Conservation (phyloP, 768 basidiomycete genomes). For the Trichaptum fuscoviolaceum region DNA sequence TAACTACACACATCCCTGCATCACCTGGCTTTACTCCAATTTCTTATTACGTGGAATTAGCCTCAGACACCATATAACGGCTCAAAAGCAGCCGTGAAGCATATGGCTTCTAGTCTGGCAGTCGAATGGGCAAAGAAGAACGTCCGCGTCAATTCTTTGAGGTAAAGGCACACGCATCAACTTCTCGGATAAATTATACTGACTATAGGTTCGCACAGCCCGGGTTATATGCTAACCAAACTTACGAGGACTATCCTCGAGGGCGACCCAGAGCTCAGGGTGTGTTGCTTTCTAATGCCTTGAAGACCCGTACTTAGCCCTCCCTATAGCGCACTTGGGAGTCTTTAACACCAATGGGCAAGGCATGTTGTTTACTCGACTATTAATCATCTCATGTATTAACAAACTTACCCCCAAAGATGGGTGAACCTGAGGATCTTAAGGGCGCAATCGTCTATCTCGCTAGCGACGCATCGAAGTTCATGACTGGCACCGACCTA, state of each 20-base stretch:
- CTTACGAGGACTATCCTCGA: slow-evolving; percentile 80
- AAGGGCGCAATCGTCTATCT: slow-evolving; percentile 88
- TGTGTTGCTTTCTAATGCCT: slow-evolving; percentile 22
- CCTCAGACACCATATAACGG: slow-evolving; percentile 95
- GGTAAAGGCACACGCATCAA: slow-evolving; percentile 31
- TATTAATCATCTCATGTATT: slow-evolving; percentile 10
- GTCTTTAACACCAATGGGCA: slow-evolving; percentile 78
- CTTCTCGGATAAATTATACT: background rate
- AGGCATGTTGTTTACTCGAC: slow-evolving; percentile 39
- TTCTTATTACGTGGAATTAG: slow-evolving; percentile 28
- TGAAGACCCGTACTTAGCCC: background rate
- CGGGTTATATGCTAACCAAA: slow-evolving; percentile 93
- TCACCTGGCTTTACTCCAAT: slow-evolving; percentile 2
- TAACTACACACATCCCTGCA: slow-evolving; percentile 21
- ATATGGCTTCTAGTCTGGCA: slow-evolving; percentile 88
- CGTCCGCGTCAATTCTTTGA: slow-evolving; percentile 80
- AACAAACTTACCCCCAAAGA: slow-evolving; percentile 32
- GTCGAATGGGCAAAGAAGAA: slow-evolving; percentile 95
- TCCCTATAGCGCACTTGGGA: slow-evolving; percentile 76
- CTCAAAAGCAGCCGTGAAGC: slow-evolving; percentile 93
- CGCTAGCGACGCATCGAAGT: slow-evolving; percentile 83
- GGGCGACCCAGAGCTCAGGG: slow-evolving; percentile 70
- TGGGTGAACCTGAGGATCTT: slow-evolving; percentile 92
- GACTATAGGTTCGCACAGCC: slow-evolving; percentile 36
- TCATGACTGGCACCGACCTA: slow-evolving; percentile 84